Conservation (phyloP, 1,139 yeast genomes). For the Protomyces inouyei region DNA sequence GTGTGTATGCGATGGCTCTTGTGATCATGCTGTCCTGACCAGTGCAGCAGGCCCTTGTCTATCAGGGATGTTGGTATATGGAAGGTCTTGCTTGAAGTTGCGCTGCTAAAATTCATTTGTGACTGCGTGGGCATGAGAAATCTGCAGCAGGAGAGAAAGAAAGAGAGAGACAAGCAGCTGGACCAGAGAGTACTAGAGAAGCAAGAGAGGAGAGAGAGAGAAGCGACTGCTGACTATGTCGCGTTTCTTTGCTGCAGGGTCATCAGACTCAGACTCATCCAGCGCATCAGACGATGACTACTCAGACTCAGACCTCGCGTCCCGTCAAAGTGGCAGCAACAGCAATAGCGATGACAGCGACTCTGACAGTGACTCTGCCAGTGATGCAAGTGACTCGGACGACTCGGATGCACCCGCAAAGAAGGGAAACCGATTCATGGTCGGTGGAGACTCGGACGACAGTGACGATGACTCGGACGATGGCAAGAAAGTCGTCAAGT, state of each 20-base stretch:
- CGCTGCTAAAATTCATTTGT: too few species aligned
- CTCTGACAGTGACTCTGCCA: slow-evolving; percentile 39
- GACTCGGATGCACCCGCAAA: slow-evolving; percentile 42
- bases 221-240: slow-evolving; percentile 47
- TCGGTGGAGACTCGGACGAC: slow-evolving; percentile 48
- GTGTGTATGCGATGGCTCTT: not conserved
- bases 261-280: slow-evolving; percentile 46
- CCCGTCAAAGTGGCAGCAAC: slow-evolving; percentile 44
- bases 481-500: slow-evolving; percentile 78
- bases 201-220: too few species aligned
- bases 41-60: too few species aligned
- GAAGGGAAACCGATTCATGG: slow-evolving; percentile 40
- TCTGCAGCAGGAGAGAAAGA: too few species aligned
- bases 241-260: slow-evolving; percentile 67
- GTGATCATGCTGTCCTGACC: too few species aligned
- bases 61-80: too few species aligned
- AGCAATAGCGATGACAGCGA: slow-evolving; percentile 35
- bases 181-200: not conserved
- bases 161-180: too few species aligned
- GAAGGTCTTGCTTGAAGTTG: too few species aligned
- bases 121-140: too few species aligned
- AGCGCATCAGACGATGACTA: slow-evolving; percentile 53
- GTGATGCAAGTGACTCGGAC: slow-evolving; percentile 18
- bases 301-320: slow-evolving; percentile 36
- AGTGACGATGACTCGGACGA: slow-evolving; percentile 57